Evolutionary conservation across 306 rosid species (phyloP).

Genomic region (Quercus agrifolia): DNA sequence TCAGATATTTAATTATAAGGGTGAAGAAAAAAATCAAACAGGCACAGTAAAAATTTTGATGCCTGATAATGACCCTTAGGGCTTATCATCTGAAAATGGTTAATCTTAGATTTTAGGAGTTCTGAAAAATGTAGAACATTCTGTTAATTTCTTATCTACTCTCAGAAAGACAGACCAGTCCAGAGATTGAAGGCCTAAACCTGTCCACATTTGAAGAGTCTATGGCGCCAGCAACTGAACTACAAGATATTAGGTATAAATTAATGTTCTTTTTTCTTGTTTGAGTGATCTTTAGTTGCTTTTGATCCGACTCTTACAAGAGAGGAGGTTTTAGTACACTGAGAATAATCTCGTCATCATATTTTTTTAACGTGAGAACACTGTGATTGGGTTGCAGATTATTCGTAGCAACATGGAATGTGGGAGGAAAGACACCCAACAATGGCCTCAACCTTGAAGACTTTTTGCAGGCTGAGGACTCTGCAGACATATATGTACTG

Average conservation of each 20-base stretch:
- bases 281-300: not conserved
- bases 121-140: slow-evolving; percentile 3
- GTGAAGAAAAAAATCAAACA: not conserved
- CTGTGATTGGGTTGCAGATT: slow-evolving; percentile 39
- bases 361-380: not conserved
- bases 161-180: slow-evolving; percentile 59
- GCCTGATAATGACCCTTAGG: slow-evolving; percentile 30
- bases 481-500: slow-evolving; percentile 74
- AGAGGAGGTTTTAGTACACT: not conserved
- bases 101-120: slow-evolving; percentile 13
- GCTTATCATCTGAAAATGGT: slow-evolving; percentile 13
- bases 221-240: slow-evolving; percentile 44
- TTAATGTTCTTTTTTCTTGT: slow-evolving; percentile 5
- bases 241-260: slow-evolving; percentile 56
- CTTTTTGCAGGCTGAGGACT: slow-evolving; percentile 76
- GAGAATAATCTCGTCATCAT: not conserved
- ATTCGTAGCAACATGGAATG: slow-evolving; percentile 93
- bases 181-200: slow-evolving; percentile 73
- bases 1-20: slow-evolving; percentile 5
- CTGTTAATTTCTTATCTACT: slow-evolving; percentile 17
- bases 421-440: slow-evolving; percentile 82
- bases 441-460: slow-evolving; percentile 78
- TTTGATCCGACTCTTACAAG: not conserved
- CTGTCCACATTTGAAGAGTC: slow-evolving; percentile 57
- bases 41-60: slow-evolving; percentile 8